phyloP scores from a whole-genome alignment of 1,139 yeast genomes.

The Suhomyces bribrorum region DNA sequence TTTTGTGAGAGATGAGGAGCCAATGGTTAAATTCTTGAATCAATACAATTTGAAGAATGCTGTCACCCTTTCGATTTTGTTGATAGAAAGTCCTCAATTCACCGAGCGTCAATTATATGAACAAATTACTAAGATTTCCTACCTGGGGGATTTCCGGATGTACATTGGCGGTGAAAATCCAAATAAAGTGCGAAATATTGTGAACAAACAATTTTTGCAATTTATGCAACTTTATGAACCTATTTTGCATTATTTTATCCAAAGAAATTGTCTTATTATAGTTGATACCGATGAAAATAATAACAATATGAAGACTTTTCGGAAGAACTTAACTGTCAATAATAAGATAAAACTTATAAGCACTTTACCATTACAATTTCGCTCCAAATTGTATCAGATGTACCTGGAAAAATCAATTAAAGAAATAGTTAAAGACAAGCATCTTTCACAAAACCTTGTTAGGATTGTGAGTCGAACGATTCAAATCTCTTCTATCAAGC shows the following conservation, averaged over 20 bases:
- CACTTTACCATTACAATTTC: constrained; percentile 55
- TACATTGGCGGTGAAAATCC: constrained; percentile 90
- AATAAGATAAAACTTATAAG: constrained; percentile 34
- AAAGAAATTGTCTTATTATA: constrained; percentile 21
- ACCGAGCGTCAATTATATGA: constrained; percentile 69
- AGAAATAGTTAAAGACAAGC: constrained; percentile 41
- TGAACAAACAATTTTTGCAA: constrained; percentile 65
- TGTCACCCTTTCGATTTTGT: constrained; percentile 66
- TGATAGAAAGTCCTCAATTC: constrained; percentile 42
- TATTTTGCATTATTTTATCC: constrained; percentile 34
- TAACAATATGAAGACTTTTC: constrained; percentile 20
- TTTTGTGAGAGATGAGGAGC: constrained; percentile 58
- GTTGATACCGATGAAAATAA: constrained; percentile 18
- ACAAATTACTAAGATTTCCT: constrained; percentile 78
- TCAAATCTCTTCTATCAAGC: constrained; percentile 66
- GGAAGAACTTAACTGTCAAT: constrained; percentile 19
- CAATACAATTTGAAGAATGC: constrained; percentile 81
- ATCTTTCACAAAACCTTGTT: constrained; percentile 41
- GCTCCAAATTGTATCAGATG: constrained; percentile 43
- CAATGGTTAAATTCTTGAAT: constrained; percentile 62
- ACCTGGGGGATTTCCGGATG: constrained; percentile 90
- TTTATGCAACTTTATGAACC: constrained; percentile 77
- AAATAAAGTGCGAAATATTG: constrained; percentile 81
- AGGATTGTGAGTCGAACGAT: constrained; percentile 61
- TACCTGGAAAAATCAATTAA: constrained; percentile 37